phyloP scores from a whole-genome alignment of 805 yeast species.

The Kodamaea restingae region DNA sequence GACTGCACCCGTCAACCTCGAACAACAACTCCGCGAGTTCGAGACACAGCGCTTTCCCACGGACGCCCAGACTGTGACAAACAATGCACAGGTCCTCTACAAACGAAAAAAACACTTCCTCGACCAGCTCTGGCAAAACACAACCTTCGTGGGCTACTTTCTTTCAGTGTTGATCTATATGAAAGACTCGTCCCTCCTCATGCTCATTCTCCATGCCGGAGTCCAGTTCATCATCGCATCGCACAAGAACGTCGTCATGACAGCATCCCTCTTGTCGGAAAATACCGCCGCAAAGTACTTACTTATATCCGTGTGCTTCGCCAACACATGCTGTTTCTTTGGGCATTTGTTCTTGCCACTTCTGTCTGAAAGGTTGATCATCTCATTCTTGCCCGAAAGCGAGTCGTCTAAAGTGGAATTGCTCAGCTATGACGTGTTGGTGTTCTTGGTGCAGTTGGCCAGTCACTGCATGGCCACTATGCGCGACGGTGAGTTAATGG shows the following conservation, averaged over 20 bases:
- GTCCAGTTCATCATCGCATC: constrained; percentile 19
- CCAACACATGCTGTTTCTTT: constrained; percentile 21
- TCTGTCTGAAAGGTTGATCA: constrained; percentile 26
- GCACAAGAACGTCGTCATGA: constrained; percentile 7
- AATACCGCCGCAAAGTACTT: constrained; percentile 26
- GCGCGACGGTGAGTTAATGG: constrained; percentile 29
- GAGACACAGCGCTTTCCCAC: constrained; percentile 29
- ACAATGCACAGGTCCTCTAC: constrained; percentile 39
- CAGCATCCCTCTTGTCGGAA: constrained; percentile 4
- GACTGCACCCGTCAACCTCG: constrained; percentile 11
- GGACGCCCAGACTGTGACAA: constrained; percentile 35
- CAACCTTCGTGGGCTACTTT: constrained; percentile 34
- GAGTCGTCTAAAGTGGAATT: constrained; percentile 26
- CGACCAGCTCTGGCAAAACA: constrained; percentile 28
- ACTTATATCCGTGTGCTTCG: constrained; percentile 19
- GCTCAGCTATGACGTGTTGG: constrained; percentile 23
- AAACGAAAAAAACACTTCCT: constrained; percentile 41
- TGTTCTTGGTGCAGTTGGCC: constrained; percentile 26
- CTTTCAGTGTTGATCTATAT: constrained; percentile 37
- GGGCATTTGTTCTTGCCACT: constrained; percentile 25
- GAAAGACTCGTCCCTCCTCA: constrained; percentile 37
- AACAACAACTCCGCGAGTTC: constrained; percentile 24
- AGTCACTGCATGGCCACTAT: constrained; percentile 30
- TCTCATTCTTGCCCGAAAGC: constrained; percentile 40
- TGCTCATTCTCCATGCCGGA: constrained; percentile 23